Base-by-base conservation (phyloP, 805 yeast genomes). In the Saccharomyces eubayanus region DNA sequence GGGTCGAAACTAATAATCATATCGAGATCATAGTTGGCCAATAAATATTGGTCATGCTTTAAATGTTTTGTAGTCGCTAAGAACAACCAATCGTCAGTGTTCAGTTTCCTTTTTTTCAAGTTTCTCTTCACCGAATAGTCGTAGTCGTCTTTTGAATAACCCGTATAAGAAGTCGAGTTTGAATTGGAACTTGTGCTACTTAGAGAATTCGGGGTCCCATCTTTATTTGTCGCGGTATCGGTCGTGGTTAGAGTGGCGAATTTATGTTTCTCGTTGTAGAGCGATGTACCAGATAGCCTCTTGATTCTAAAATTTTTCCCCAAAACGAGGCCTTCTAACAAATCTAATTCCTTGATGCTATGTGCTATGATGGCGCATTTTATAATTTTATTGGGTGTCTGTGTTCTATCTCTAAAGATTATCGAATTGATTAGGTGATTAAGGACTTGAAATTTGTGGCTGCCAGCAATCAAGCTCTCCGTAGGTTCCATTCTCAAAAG, bases 291-390 rank as follows among this genome's bases (percentile, higher is more conserved):
- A 27, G 89, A 81, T 60, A 84, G 78, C 59, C 96, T 78, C 55
- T 77, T 77, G 62, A 86, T 85, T 56, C 78, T 77, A 41, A 88
- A 68, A 40, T 74, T 73, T 61, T 87, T 82, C 1, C 96, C 97
- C n/a, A 86, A 73, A 12, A 89, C 63, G 47, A 85, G 74, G 0
- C 91, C 87, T 67, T 90, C 97, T 6, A 90, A 75, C 48, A 90
- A 71, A 63, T 90, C 95, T 57, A 87, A 66, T 62, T 87, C 94
- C 62, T 85, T 83, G 24, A 84, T 76, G 60, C 76, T 79, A 40
- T 79, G 77, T 0, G 89, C 85, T 2, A 83, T 78, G 10, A 87
- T 73, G 5, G 76, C 64, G 47, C 66, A 55, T 53, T 60, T 57
- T 45, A 66, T 49, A 27, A 58, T 52, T n/a, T 36, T 21, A 6